Evolutionary conservation across 768 basidiomycete genomes (phyloP), one percentile per base, ranked within the genome.

Genomic region (Trametes maxima): DNA sequence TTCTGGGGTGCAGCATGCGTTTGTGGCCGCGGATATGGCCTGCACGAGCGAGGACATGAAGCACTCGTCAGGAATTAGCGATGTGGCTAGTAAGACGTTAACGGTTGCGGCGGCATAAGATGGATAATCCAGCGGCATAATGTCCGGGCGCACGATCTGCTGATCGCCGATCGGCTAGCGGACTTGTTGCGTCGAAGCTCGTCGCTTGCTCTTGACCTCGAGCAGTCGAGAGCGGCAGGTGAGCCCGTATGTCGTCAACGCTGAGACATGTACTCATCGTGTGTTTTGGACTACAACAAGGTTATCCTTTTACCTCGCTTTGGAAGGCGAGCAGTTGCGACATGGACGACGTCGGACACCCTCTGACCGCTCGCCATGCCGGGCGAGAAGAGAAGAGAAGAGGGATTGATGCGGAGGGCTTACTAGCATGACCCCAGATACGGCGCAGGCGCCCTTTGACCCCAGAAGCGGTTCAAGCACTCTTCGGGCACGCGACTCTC

Each of bases 161-260:
- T 53, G 51, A 53, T 53, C 51, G 37, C 51, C 51, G 51, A 40
- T 53, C 51, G 51, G 51, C 24, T 53, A 53, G 12, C 37, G 49
- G n/a, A 10, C 48, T 22, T n/a, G 39, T 25, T 24, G 51, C 51
- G 39, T 53, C 51, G 51, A 53, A 40, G 51, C 51, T 42, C 39
- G 48, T 22, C 51, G 50, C 37, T 53, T 40, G 37, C 39, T 21
- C 40, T 53, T 53, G 39, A 40, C 21, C 51, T 40, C 37, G 22
- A 25, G 39, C 51, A 53, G 51, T 53, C 39, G 21, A 13, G 37
- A 54, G 25, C 40, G 22, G 28, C 28, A 33, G 48, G 52, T 54
- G 25, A 54, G 52, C 52, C 16, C 40, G 25, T 43, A 37, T 36
- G 35, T n/a, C 24, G 28, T 37, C 33, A 43, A 19, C 22, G 21